phyloP scores from a whole-genome alignment of 352 stramenopile genomes.

The Poterioochromonas sp. region DNA sequence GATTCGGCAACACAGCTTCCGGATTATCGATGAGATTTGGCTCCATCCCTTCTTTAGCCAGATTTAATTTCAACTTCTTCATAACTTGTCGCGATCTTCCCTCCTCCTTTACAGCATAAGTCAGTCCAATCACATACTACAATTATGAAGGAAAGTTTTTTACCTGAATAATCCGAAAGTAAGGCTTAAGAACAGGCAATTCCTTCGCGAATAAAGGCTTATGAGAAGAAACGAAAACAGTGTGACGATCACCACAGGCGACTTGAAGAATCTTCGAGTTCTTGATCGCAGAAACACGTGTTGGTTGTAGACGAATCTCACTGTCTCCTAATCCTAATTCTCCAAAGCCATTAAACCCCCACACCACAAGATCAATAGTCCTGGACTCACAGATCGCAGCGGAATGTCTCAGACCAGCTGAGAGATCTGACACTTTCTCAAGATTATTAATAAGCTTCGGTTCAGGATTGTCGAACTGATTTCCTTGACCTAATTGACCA shows the following conservation, averaged over 20 bases:
- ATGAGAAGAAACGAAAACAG: not conserved
- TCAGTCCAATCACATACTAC: not conserved
- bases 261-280: not conserved
- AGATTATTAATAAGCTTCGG: not conserved
- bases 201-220: not conserved
- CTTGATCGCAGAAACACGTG: not conserved
- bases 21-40: not conserved
- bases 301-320: not conserved
- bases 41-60: not conserved
- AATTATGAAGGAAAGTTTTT: not conserved
- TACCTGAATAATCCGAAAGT: constrained; percentile 7
- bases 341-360: not conserved
- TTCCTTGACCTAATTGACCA: constrained; percentile 3
- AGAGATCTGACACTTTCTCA: not conserved
- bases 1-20: not conserved
- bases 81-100: not conserved
- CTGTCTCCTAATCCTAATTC: constrained; percentile 21
- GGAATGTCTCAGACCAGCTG: not conserved
- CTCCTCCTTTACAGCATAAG: not conserved
- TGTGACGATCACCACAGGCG: constrained; percentile 11
- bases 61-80: not conserved
- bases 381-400: not conserved
- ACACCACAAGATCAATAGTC: not conserved
- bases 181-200: not conserved
- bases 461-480: not conserved